These are phyloP conservation scores for Phytopythium oedochilum DNA, from an alignment of 352 stramenopile genomes.

Conservation along the genomic window DNA sequence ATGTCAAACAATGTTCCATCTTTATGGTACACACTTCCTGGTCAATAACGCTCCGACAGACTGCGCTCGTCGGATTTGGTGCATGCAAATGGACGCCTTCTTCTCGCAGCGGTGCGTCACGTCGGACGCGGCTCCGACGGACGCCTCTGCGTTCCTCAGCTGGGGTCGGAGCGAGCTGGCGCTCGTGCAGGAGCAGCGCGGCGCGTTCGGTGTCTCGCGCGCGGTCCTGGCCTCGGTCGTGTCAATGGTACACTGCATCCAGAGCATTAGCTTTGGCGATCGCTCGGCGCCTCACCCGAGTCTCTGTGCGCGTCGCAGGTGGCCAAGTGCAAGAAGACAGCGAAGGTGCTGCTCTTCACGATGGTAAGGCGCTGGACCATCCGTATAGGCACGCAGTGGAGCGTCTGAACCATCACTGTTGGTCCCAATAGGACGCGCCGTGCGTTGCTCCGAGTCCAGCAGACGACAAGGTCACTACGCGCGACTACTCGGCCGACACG, in stretches of 20 bases:
- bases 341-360: constrained; percentile 28
- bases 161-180: constrained; percentile 41
- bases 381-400: no score
- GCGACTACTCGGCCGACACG: constrained; percentile 39
- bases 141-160: constrained; percentile 13
- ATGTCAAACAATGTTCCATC: background rate
- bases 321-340: constrained; percentile 18
- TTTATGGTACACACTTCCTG: background rate
- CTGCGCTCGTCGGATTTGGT: background rate
- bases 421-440: constrained; percentile 4
- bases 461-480: constrained; percentile 24
- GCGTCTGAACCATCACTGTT: background rate
- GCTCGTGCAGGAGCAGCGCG: constrained; percentile 60
- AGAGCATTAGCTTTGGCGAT: background rate
- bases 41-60: background rate
- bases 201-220: constrained; percentile 44
- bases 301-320: background rate
- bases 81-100: constrained; percentile 46
- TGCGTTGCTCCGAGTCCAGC: background rate
- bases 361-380: constrained; percentile 14
- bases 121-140: constrained; percentile 19
- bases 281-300: background rate
- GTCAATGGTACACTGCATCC: constrained; percentile 15
- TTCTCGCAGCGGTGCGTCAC: constrained; percentile 69
- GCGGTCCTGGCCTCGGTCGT: constrained; percentile 48